Evolutionary conservation across 768 basidiomycete species (phyloP).

Genomic region (Porpolomopsis calyptriformis): DNA sequence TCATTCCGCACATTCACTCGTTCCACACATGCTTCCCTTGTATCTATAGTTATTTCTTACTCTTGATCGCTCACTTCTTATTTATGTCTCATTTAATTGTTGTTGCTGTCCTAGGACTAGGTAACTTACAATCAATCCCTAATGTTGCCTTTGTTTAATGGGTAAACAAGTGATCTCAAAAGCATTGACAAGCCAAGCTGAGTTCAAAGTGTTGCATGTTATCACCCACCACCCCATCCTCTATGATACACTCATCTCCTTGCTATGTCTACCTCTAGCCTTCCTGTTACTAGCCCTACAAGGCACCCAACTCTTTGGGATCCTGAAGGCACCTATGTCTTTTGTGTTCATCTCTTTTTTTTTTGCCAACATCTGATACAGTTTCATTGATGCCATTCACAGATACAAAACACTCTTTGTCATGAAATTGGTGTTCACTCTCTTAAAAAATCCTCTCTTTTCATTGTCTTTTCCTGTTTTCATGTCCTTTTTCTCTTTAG

Average conservation of each 20-base stretch:
- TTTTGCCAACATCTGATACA: not conserved
- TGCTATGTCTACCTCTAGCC: not conserved
- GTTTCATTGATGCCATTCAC: not conserved
- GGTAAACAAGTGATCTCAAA: no score
- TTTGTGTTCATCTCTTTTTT: not conserved
- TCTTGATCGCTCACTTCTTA: no score
- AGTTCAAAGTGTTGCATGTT: not conserved
- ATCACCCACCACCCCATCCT: not conserved
- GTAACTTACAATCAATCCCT: no score
- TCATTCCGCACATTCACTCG: not conserved
- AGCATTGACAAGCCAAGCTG: no score
- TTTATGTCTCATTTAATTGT: no score
- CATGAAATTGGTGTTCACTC: no score
- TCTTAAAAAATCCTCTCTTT: no score
- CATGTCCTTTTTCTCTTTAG: not conserved
- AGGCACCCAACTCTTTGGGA: conserved; percentile 2
- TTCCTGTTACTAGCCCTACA: not conserved
- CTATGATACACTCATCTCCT: not conserved
- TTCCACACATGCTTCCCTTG: not conserved
- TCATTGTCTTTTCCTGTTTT: no score
- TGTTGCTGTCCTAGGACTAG: no score
- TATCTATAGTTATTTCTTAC: not conserved
- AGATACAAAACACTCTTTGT: not conserved
- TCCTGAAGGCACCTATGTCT: not conserved
- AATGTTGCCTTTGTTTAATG: no score